Base-by-base conservation (phyloP, 2,329 filamentous ascomycete genomes). In the Neofusicoccum parvum region DNA sequence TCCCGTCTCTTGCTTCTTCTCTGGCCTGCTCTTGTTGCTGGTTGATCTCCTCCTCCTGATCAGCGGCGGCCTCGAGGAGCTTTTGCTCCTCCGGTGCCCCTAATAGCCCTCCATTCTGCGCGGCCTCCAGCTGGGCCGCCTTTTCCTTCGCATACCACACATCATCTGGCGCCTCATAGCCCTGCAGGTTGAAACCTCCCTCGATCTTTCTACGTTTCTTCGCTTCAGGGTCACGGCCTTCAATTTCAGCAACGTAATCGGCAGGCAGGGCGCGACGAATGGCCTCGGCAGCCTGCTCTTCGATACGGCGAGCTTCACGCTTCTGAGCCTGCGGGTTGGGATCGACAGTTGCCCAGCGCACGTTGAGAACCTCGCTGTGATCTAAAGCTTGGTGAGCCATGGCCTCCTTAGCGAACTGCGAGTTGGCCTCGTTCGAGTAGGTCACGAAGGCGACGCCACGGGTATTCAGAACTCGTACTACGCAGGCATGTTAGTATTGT, bases 361-460 rank as follows among this genome's bases (percentile, higher is more conserved):
- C 94, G 77, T 99, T 99, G 32, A 99, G 81, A 23, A 97, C 89
- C 79, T 99, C 95, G 68, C 88, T 90, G 77, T 98, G 90, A 73
- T 99, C 95, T 34, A 99, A 83, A 0, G 88, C 88, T 80, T 99
- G 95, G 75, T 97, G 92, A 5, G 92, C 92, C 94, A 99, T 98
- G 0, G 95, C 92, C 78, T 97, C 93, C 75, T 94, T 79, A 27
- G 77, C 77, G 53, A 79, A 79, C 65, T 79, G 75, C 1, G 68
- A 68, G 63, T 79, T 80, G n/a, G 77, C 77, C 74, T 97, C 92
- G 75, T 97, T 97, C 27, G 87, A 86, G 75, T 98, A 98, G 10
- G 96, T 99, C 65, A 99, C 89, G 76, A 99, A 99, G 0, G 90
- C 96, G 20, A 99, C 95, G 64, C 95, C 96, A 46, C 94, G 83